Evolutionary conservation across 352 stramenopile species (phyloP), one percentile per base, ranked within the genome.

Genomic region (Phytophthora capsici): DNA sequence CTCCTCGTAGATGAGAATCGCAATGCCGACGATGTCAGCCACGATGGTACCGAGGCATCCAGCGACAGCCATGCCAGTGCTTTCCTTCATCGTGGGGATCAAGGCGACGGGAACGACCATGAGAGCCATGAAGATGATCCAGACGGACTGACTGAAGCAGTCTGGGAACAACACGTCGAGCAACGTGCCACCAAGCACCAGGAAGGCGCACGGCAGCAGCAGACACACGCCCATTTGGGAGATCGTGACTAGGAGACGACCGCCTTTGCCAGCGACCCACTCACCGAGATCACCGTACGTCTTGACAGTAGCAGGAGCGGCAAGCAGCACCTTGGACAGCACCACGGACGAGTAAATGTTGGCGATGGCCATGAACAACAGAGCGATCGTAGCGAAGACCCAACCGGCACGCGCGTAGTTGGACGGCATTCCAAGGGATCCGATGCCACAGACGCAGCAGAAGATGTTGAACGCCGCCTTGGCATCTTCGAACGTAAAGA

Each of bases 81-180:
- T 62, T 20, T 73, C 66, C 44, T 69, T 73, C 66, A 73, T 61
- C 0, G 66, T 73, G 14, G 66, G 66, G 23, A 73, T 66, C 20
- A 73, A 20, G 4, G 66, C 59, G 12, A 73, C 59, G 6, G 66
- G 66, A 8, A 73, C 43, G 37, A 69, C 48, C 23, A 61, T 57
- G 23, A 61, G 22, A 4, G 66, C 66, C 66, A 73, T 73, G 43
- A 73, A 73, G n/a, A 73, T 59, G 36, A 73, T 73, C 66, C 66
- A 73, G 12, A 62, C 43, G 0, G 66, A 55, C 32, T 69, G 66
- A n/a, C 59, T 73, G 46, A 69, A 73, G 46, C 53, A 66, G 34
- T 73, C 66, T 2, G 66, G 66, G 20, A 73, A 73, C 9, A 73
- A 41, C 22, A 73, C 59, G 43, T 73, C 66, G 12, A 73, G 53